These are phyloP conservation scores for Primulina huaijiensis DNA, from an alignment of 257 asterid species.

Conservation along the genomic window DNA sequence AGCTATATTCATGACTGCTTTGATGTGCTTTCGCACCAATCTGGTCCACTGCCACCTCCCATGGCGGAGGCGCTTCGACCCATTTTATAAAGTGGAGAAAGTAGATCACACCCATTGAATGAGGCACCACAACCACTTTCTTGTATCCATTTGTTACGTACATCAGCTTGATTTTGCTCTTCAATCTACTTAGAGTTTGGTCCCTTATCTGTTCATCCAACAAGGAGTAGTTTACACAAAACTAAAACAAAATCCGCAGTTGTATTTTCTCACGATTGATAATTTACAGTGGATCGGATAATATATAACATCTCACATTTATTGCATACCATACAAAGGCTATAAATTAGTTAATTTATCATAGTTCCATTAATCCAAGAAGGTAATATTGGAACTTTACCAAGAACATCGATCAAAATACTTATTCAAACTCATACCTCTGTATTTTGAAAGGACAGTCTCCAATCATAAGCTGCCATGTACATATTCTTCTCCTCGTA, in stretches of 20 bases:
- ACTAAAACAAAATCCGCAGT: not conserved
- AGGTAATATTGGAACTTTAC: not conserved
- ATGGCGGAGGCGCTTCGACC: constrained; percentile 80
- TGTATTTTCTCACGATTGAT: not conserved
- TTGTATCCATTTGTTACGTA: constrained; percentile 57
- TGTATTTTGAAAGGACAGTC: constrained; percentile 83
- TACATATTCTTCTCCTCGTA: constrained; percentile 86
- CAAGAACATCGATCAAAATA: not conserved
- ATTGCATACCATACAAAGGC: not conserved
- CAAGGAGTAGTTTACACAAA: constrained; percentile 14
- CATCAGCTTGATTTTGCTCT: constrained; percentile 92
- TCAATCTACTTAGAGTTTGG: constrained; percentile 71
- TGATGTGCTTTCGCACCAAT: constrained; percentile 89
- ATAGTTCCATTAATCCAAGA: not conserved
- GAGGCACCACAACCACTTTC: constrained; percentile 94
- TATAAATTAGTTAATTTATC: not conserved
- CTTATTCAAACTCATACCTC: constrained; percentile 42
- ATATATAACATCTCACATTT: not conserved
- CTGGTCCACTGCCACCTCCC: constrained; percentile 86
- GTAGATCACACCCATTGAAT: constrained; percentile 88
- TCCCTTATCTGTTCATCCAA: constrained; percentile 66
- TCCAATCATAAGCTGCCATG: constrained; percentile 98
- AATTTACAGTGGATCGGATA: not conserved
- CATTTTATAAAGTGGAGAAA: constrained; percentile 88
- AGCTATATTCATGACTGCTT: constrained; percentile 71